Evolutionary conservation across 192 early-diverging fungal species (phyloP), one percentile per base, ranked within the genome.

Genomic region (Coemansia sp.): DNA sequence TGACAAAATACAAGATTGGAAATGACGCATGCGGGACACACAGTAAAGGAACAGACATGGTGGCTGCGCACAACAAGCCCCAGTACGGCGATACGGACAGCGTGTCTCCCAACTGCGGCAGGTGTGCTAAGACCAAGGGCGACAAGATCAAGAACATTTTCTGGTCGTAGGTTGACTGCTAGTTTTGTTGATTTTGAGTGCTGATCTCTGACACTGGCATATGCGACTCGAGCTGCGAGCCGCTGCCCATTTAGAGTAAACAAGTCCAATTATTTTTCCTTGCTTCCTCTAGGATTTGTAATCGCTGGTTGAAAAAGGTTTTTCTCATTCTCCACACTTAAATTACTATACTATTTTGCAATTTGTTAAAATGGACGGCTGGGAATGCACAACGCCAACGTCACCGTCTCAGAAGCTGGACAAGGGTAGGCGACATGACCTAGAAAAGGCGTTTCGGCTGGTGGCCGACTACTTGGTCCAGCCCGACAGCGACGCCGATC

Each of bases 21-120:
- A 29, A 58, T 8, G 79, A 66, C 18, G 58, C 80, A 0, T 82
- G 81, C 53, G 64, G 65, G 2, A 26, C 21, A 26, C 43, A 26
- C 17, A 63, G 40, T 43, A 58, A 46, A 1, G 62, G 53, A 14
- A 35, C 29, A 3, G 72, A 82, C 6, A 48, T 71, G 36, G 70
- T 82, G 12, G 67, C 56, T 40, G 81, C 81, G 0, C 18, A 78
- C 17, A 84, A 83, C 43, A 62, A 63, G 27, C 65, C 65, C 19
- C 83, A 84, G 60, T 83, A 80, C 55, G 65, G 64, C 5, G 68
- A 83, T 54, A 59, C 68, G 0, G 68, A 79, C 53, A 67, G 55
- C 0, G 74, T 70, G 8, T 74, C 82, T 8, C 37, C 36, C 19
- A 53, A 63, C 32, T 86, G 84, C 60, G 79, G 81, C 26, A 68